A percentile compares a stretch with the other conserved stretches of the same genome.
These are phyloP conservation scores for Nannochloropsis salina DNA, from an alignment of 108 stramenopile genomes.

Conservation along the genomic window DNA sequence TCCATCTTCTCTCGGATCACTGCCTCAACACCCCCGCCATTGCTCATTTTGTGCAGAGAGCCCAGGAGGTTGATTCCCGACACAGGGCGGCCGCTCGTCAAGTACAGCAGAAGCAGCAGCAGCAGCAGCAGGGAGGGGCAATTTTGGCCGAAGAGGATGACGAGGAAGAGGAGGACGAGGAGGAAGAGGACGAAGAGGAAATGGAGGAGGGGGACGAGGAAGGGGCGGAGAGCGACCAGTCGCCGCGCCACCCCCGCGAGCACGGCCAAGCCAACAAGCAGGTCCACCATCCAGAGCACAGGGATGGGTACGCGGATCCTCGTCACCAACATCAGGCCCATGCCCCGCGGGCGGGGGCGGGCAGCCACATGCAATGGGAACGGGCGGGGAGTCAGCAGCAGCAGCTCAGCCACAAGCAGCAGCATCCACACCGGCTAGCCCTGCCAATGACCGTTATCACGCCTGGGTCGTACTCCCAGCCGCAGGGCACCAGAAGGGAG, in stretches of 20 bases:
- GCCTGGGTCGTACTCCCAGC: not conserved
- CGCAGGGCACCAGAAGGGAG: not conserved
- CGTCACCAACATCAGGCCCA: not conserved
- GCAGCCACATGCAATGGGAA: not conserved
- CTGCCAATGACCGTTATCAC: not conserved
- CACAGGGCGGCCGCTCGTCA: not conserved
- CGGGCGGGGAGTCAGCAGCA: not conserved
- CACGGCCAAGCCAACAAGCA: not conserved
- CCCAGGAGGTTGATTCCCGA: not conserved
- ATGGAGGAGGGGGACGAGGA: not conserved
- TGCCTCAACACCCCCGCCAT: not conserved
- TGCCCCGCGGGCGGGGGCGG: not conserved
- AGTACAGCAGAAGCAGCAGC: slow-evolving; percentile 10
- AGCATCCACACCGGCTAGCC: not conserved
- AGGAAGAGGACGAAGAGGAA: not conserved
- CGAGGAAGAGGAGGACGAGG: not conserved
- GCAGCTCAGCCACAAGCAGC: not conserved
- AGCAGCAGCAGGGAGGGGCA: not conserved
- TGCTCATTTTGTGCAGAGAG: not conserved
- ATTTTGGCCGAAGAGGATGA: not conserved
- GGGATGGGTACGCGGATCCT: not conserved
- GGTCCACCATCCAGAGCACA: not conserved
- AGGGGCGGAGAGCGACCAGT: not conserved
- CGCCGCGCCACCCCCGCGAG: not conserved
- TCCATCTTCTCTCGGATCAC: not conserved